Conservation (phyloP, 768 basidiomycete genomes). For the Chalciporus pseudorubinellus region DNA sequence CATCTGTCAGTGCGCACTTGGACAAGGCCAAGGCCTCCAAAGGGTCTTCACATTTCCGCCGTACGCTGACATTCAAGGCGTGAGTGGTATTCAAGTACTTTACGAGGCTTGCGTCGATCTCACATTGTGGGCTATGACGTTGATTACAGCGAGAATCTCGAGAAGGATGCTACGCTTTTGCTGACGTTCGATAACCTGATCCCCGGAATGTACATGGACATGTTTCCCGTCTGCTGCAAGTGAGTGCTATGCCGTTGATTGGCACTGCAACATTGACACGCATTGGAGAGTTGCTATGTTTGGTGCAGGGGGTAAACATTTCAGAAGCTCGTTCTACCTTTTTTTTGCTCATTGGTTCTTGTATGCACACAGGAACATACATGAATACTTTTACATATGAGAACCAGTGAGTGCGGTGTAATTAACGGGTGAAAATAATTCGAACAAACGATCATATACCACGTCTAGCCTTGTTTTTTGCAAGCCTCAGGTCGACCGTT, state of each 20-base stretch:
- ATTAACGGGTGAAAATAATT: neutral
- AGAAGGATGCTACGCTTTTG: neutral
- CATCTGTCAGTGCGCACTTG: no score
- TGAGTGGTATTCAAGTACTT: neutral
- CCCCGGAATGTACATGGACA: neutral
- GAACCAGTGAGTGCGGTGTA: neutral
- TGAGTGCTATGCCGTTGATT: neutral
- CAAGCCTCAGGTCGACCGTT: neutral
- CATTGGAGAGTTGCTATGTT: neutral
- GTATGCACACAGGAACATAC: neutral
- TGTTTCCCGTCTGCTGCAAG: neutral
- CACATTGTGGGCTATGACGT: neutral
- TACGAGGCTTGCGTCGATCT: no score
- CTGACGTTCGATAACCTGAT: neutral
- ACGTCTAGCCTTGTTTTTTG: neutral
- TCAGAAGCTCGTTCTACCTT: no score
- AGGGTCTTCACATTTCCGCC: neutral
- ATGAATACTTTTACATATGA: neutral
- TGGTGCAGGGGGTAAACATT: neutral
- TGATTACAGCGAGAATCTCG: neutral
- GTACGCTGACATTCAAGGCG: neutral
- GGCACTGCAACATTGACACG: neutral
- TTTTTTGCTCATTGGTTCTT: no score
- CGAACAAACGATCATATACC: neutral
- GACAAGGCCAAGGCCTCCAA: no score